Evolutionary conservation across 345 rosid species (phyloP).

Genomic region (Turnera subulata): DNA sequence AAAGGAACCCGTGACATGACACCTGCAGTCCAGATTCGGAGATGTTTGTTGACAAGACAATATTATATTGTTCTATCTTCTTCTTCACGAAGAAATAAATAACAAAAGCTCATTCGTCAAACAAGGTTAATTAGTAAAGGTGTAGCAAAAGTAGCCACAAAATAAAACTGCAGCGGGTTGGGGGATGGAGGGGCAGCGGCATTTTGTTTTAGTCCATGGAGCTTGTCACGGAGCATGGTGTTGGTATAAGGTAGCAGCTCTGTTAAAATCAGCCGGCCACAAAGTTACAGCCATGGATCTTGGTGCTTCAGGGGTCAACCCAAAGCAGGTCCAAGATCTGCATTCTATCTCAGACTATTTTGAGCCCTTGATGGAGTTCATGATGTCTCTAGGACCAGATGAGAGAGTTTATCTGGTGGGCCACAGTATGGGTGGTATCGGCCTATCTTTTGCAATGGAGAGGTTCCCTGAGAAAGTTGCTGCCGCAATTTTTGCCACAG

Average conservation of each 20-base stretch:
- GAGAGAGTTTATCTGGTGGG: slow-evolving; percentile 44
- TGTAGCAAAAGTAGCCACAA: neutral
- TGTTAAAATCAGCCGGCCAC: slow-evolving; percentile 22
- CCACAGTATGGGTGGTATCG: slow-evolving; percentile 33
- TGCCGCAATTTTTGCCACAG: slow-evolving; percentile 28
- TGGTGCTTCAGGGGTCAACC: slow-evolving; percentile 30
- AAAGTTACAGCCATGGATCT: slow-evolving; percentile 30
- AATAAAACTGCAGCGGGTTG: neutral
- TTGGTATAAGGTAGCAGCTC: slow-evolving; percentile 33
- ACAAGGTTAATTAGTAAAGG: neutral
- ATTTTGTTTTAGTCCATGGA: slow-evolving; percentile 27
- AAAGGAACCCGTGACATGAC: neutral
- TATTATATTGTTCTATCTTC: neutral
- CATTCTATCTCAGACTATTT: slow-evolving; percentile 23
- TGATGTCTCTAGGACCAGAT: slow-evolving; percentile 22
- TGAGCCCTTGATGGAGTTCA: slow-evolving; percentile 32
- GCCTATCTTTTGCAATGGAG: slow-evolving; percentile 38
- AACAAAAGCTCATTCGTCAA: neutral
- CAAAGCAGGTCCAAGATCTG: slow-evolving; percentile 20
- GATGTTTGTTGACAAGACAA: neutral
- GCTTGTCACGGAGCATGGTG: slow-evolving; percentile 35
- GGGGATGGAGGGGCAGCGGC: slow-evolving; percentile 7
- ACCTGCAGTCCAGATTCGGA: neutral
- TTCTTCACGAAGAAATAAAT: no score
- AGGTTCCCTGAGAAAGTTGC: slow-evolving; percentile 36